Percentiles rank a stretch among this genome's conserved stretches.
Evolutionary conservation across 169 alveolate genomes (phyloP).

Genomic region (Plasmodium coatneyi): DNA sequence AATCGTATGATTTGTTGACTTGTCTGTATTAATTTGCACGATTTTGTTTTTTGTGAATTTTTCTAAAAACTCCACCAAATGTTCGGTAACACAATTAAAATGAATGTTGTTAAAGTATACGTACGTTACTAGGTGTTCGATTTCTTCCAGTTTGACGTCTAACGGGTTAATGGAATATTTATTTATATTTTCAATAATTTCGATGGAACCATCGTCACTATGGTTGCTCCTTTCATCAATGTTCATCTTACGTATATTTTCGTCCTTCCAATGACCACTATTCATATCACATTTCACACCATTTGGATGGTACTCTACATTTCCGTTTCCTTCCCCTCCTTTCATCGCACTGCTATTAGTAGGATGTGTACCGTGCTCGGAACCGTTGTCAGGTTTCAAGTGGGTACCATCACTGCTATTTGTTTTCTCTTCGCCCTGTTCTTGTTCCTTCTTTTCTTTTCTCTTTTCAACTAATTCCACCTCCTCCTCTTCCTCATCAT

Average conservation of each 20-base stretch:
- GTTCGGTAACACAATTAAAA: constrained; percentile 50
- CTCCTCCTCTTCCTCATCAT: constrained; percentile 27
- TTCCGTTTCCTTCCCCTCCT: not conserved
- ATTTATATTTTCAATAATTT: constrained; percentile 61
- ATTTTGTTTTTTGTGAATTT: constrained; percentile 41
- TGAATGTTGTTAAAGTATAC: constrained; percentile 69
- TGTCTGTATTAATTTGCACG: constrained; percentile 69
- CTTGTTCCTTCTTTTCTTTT: not conserved
- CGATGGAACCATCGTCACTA: not conserved
- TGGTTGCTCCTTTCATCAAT: not conserved
- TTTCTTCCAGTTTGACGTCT: constrained; percentile 63
- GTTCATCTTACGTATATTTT: not conserved
- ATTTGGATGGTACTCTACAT: not conserved
- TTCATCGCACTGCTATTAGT: not conserved
- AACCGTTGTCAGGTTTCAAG: not conserved
- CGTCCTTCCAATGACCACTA: not conserved
- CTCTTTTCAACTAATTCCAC: not conserved
- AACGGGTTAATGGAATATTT: constrained; percentile 63
- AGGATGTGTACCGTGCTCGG: not conserved
- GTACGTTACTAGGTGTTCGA: constrained; percentile 62
- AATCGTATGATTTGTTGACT: constrained; percentile 56
- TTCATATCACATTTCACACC: not conserved
- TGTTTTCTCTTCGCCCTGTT: not conserved
- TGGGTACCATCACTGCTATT: not conserved
- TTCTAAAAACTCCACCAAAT: constrained; percentile 63